Evolutionary conservation across 768 basidiomycete genomes (phyloP), one percentile per base, ranked within the genome.

Genomic region (Lactarius hengduanensis): DNA sequence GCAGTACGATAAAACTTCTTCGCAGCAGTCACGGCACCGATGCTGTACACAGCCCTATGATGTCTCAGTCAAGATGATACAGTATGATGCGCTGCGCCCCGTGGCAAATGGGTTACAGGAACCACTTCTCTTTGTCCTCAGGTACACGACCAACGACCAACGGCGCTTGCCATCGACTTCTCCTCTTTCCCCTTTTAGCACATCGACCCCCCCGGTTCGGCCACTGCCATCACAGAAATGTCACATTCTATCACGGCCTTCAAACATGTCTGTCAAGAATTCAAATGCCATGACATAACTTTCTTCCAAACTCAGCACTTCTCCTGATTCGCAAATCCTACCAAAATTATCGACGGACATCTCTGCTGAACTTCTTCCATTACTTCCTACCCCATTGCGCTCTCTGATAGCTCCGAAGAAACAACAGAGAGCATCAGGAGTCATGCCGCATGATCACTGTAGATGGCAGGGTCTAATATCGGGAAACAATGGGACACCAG

Each of bases 291-390:
- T 53, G 50, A 53, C 50, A 53, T 53, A 53, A 53, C n/a, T 47
- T 22, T 26, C 26, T 40, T 40, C 11, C 38, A 40, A 16, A 40
- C 38, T 11, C 43, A 26, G 47, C 4, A 50, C 10, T 50, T 13
- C 22, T 1, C 50, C 47, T 11, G 22, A 50, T 50, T 53, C 50
- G 50, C n/a, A 53, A 53, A 53, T 26, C 26, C 50, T 9, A 53
- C 50, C 47, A 50, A 50, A 47, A 47, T 22, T n/a, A 47, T 47
- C 45, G 10, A 47, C 45, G 45, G 45, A 47, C 45, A 47, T 47
- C 45, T 11, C 20, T 22, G n/a, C 13, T 53, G 22, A 26, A 13
- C 22, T 15, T 53, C 47, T 50, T 22, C 47, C 10, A 15, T 50
- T 50, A 26, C 47, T 13, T 26, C 22, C 50, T 53, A 22, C 15